These are phyloP conservation scores for Blastobotrys illinoisensis DNA, from an alignment of 1,139 yeast genomes.

Conservation along the genomic window DNA sequence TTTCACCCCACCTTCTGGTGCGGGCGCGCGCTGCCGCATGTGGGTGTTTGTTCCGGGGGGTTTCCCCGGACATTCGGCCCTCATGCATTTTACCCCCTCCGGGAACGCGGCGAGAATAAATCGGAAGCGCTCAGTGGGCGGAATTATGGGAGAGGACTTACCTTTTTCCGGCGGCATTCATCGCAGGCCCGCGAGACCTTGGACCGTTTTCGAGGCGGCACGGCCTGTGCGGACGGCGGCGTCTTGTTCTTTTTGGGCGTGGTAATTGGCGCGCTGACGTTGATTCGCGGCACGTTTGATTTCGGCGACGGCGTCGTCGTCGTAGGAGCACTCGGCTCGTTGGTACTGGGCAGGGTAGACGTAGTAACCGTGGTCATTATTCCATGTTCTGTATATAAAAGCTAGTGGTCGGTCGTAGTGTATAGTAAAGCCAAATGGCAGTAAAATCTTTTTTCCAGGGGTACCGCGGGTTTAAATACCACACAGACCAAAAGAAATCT, in stretches of 20 bases:
- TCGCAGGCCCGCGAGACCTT: constrained; percentile 42
- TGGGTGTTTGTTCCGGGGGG: not conserved
- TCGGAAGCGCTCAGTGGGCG: not conserved
- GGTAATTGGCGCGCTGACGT: not conserved
- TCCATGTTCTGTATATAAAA: not conserved
- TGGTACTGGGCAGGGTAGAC: not conserved
- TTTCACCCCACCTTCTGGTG: not conserved
- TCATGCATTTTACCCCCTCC: not conserved
- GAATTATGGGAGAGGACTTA: constrained; percentile 17
- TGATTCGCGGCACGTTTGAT: not conserved
- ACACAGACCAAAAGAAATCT: not conserved
- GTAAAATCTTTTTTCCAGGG: not conserved
- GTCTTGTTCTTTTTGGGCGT: not conserved
- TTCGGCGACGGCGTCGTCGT: not conserved
- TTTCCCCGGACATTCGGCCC: constrained; percentile 1
- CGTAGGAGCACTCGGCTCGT: not conserved
- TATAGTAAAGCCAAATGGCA: not conserved
- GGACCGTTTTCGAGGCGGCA: constrained; percentile 36
- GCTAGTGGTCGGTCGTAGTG: too few species aligned
- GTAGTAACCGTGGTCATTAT: not conserved
- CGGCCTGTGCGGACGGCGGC: constrained; percentile 7
- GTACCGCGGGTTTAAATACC: not conserved
- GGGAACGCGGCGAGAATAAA: not conserved
- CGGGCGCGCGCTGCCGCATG: not conserved
- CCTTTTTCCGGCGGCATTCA: constrained; percentile 39